Percentiles rank a stretch among this genome's conserved stretches.
phyloP scores from a whole-genome alignment of 2,329 filamentous ascomycete genomes.

The Apiospora hydei region DNA sequence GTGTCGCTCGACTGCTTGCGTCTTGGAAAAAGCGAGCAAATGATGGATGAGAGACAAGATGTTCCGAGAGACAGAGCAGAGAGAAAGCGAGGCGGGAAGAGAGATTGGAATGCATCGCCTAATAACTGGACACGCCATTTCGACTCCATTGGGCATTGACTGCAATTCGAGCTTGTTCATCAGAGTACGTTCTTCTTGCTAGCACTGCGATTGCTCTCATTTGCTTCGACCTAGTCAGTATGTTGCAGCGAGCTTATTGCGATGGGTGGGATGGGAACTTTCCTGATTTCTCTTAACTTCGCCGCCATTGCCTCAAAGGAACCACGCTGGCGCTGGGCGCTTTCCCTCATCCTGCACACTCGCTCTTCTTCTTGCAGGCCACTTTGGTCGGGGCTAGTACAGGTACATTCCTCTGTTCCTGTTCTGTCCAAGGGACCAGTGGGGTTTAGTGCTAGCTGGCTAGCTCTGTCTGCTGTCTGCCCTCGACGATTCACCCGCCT shows the following conservation, averaged over 20 bases:
- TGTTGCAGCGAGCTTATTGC: background rate
- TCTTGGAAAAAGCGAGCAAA: constrained; percentile 4
- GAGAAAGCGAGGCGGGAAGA: background rate
- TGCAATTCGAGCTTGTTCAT: constrained; percentile 15
- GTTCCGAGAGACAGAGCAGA: background rate
- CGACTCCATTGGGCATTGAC: constrained; percentile 9
- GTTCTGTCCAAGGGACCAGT: constrained; percentile 2
- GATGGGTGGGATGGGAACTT: constrained; percentile 13
- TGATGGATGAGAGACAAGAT: constrained; percentile 2
- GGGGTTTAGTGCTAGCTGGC: background rate
- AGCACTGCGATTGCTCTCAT: background rate
- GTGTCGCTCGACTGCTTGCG: background rate
- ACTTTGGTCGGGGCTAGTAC: background rate
- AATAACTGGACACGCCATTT: constrained; percentile 15
- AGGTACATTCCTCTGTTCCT: background rate
- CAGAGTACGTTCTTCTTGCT: background rate
- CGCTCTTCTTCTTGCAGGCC: background rate
- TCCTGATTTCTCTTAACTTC: constrained; percentile 7
- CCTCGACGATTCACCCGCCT: background rate
- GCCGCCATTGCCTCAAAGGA: constrained; percentile 17
- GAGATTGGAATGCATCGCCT: constrained; percentile 17
- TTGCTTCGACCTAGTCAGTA: constrained; percentile 6
- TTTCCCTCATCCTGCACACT: background rate
- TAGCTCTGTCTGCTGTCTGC: background rate
- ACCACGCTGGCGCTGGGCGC: background rate